Percentiles rank a stretch among this genome's conserved stretches.
Conservation (phyloP, 495 filamentous ascomycete species). For the Aspergillus biplanus region DNA sequence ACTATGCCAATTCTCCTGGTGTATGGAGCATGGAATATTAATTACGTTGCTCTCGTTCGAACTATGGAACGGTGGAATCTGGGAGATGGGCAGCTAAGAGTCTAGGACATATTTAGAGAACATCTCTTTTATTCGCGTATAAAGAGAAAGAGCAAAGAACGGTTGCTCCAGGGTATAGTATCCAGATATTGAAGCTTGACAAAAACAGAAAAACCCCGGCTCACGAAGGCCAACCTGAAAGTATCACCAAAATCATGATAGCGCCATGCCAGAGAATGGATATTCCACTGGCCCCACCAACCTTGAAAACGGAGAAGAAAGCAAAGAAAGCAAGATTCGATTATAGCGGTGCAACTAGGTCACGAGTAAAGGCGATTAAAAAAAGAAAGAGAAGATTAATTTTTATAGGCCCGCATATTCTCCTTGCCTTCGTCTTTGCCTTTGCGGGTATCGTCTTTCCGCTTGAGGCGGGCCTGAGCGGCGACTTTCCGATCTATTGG, state of each 20-base stretch:
- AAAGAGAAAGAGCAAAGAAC: neutral
- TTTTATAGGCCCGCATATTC: conserved; percentile 27
- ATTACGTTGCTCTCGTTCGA: no score
- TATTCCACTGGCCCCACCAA: neutral
- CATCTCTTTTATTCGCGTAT: neutral
- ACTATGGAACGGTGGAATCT: no score
- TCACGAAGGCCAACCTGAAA: neutral
- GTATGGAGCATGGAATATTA: no score
- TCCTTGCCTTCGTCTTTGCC: conserved; percentile 36
- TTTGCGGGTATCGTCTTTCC: conserved; percentile 47
- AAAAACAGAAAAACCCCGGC: conserved; percentile 1
- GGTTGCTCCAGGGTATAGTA: conserved; percentile 16
- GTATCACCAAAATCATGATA: conserved; percentile 4
- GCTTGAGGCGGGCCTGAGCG: conserved; percentile 64
- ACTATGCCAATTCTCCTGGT: no score
- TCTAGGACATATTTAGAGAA: no score
- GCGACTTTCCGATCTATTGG: conserved; percentile 64
- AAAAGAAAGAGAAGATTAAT: conserved; percentile 1
- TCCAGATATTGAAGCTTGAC: conserved; percentile 14
- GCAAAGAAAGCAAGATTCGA: neutral
- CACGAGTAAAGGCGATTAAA: neutral
- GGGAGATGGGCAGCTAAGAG: no score
- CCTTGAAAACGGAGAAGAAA: no score
- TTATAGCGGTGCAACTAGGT: neutral
- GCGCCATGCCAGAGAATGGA: conserved; percentile 2